A percentile compares a stretch with the other conserved stretches of the same genome.
These are phyloP conservation scores for Glycine soja DNA, from an alignment of 306 rosid genomes.

Conservation along the genomic window DNA sequence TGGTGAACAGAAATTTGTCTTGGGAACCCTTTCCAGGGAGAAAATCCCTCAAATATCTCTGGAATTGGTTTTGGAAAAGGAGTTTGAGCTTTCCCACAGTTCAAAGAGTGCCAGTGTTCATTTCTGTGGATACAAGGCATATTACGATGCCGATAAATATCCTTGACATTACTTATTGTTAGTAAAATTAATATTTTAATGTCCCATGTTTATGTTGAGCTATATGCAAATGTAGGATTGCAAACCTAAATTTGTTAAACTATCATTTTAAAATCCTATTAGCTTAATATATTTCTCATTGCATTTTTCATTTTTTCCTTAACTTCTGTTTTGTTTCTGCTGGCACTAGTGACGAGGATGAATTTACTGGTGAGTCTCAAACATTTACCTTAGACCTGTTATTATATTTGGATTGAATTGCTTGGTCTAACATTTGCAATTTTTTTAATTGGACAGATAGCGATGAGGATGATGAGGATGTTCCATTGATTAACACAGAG, in stretches of 20 bases:
- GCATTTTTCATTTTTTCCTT: constrained; percentile 48
- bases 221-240: neutral
- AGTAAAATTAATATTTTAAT: neutral
- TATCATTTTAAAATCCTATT: neutral
- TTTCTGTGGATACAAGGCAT: constrained; percentile 74
- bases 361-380: constrained; percentile 52
- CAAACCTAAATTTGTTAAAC: neutral
- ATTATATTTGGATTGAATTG: neutral
- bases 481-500: constrained; percentile 43
- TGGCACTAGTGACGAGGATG: constrained; percentile 55
- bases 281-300: neutral
- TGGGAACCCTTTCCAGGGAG: constrained; percentile 70
- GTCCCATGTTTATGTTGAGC: neutral
- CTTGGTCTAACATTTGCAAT: constrained; percentile 7
- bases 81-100: constrained; percentile 85
- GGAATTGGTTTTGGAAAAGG: constrained; percentile 82
- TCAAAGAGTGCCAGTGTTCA: constrained; percentile 69
- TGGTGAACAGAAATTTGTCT: constrained; percentile 69
- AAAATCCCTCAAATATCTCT: constrained; percentile 74
- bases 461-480: constrained; percentile 55
- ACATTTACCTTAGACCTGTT: neutral
- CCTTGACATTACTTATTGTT: constrained; percentile 51
- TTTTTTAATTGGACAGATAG: constrained; percentile 45
- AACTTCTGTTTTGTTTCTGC: constrained; percentile 47
- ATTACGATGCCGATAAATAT: constrained; percentile 54